Evolutionary conservation across 805 yeast species (phyloP).

Genomic region (Wickerhamiella qilinensis): DNA sequence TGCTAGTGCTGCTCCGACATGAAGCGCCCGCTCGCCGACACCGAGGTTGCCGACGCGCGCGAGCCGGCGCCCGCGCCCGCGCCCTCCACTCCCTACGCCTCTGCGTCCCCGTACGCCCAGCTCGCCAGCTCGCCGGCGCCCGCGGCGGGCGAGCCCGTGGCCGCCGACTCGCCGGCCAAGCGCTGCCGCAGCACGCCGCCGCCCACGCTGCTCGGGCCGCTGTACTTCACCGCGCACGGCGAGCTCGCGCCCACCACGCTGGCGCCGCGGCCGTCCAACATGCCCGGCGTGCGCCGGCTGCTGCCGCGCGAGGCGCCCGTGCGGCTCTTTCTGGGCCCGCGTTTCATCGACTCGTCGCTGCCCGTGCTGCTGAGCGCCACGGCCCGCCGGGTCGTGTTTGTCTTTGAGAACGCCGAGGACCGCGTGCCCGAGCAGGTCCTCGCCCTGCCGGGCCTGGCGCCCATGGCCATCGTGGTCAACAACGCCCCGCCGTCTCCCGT

Average conservation of each 20-base stretch:
- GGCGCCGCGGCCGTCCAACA: constrained; percentile 7
- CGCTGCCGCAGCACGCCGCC: constrained; percentile 5
- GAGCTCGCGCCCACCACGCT: constrained; percentile 3
- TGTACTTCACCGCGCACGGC: constrained; percentile 3
- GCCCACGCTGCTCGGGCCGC: constrained; percentile 4
- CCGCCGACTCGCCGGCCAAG: too few species aligned
- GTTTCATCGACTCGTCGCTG: constrained; percentile 5
- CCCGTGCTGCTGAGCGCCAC: constrained; percentile 7
- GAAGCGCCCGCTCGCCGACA: too few species aligned
- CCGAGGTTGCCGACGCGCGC: too few species aligned
- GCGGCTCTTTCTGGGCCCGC: constrained; percentile 7
- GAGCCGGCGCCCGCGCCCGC: too few species aligned
- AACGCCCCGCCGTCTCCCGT: constrained; percentile 3
- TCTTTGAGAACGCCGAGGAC: constrained; percentile 10
- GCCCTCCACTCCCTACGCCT: too few species aligned
- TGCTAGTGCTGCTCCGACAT: too few species aligned
- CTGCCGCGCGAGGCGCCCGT: constrained; percentile 6
- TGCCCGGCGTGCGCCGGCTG: constrained; percentile 15
- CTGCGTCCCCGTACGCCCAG: too few species aligned
- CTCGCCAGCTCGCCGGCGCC: too few species aligned
- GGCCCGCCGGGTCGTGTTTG: constrained; percentile 8
- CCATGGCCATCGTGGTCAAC: constrained; percentile 7
- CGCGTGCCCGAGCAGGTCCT: constrained; percentile 5
- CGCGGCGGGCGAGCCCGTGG: too few species aligned
- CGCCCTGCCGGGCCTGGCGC: constrained; percentile 6